These are phyloP conservation scores for Phytopythium helicoides DNA, from an alignment of 352 stramenopile genomes.

Conservation along the genomic window DNA sequence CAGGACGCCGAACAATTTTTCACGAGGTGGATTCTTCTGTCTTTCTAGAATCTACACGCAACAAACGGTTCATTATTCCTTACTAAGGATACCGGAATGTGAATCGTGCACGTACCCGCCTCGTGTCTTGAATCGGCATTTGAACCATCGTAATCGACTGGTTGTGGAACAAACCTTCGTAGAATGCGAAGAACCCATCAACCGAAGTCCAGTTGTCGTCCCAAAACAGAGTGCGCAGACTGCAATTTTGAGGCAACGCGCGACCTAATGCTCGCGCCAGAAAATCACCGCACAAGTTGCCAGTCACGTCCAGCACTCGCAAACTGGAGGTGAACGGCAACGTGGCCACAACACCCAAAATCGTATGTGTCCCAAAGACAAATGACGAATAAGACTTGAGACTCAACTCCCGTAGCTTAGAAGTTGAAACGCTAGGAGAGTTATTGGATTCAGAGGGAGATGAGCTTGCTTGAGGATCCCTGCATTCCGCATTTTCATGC, in stretches of 20 bases:
- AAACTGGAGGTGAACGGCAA: constrained; percentile 37
- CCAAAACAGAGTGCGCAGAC: constrained; percentile 69
- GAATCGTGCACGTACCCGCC: constrained; percentile 31
- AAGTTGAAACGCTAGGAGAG: not conserved
- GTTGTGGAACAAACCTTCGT: constrained; percentile 59
- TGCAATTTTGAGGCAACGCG: constrained; percentile 51
- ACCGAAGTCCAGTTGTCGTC: constrained; percentile 75
- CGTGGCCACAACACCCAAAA: constrained; percentile 44
- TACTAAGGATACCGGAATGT: not conserved
- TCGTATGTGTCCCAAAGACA: constrained; percentile 53
- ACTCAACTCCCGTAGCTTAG: constrained; percentile 49
- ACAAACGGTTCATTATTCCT: not conserved
- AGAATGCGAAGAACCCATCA: constrained; percentile 62
- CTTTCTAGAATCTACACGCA: constrained; percentile 62
- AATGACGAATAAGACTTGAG: constrained; percentile 44
- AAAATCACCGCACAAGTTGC: constrained; percentile 69
- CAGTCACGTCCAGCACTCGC: constrained; percentile 69
- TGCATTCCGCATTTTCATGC: not conserved
- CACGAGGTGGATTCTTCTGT: constrained; percentile 56
- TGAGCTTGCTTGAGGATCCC: too few relatives aligned
- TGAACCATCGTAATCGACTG: constrained; percentile 65
- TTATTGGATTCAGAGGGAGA: not conserved
- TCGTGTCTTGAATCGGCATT: constrained; percentile 77
- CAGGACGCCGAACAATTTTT: constrained; percentile 71
- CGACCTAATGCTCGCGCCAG: constrained; percentile 43